phyloP scores from a whole-genome alignment of 768 basidiomycete genomes.

The Galerina sulciceps region DNA sequence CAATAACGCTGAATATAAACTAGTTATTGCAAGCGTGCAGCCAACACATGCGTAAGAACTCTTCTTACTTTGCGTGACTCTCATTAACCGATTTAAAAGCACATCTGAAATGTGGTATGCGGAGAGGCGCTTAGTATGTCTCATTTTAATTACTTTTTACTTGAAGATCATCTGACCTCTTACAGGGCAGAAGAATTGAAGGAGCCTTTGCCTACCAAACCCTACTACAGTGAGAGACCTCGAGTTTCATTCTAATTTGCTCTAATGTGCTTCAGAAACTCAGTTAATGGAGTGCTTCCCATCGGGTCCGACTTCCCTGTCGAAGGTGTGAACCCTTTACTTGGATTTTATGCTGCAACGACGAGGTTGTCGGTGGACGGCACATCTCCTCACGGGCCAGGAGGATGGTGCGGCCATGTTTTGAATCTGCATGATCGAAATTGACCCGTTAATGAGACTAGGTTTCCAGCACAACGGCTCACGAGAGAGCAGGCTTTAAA shows the following conservation, averaged over 20 bases:
- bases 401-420: slow-evolving; percentile 70
- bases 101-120: slow-evolving; percentile 95
- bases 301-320: slow-evolving; percentile 96
- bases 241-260: not conserved
- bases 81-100: slow-evolving; percentile 34
- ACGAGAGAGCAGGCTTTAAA: slow-evolving; percentile 83
- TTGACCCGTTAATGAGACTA: slow-evolving; percentile 33
- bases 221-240: slow-evolving; percentile 56
- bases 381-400: slow-evolving; percentile 78
- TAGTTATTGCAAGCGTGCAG: slow-evolving; percentile 93
- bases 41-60: slow-evolving; percentile 82
- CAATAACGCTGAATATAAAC: not conserved
- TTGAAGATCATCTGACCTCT: not conserved
- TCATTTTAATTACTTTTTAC: not conserved
- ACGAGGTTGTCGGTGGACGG: slow-evolving; percentile 72
- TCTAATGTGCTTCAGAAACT: slow-evolving; percentile 27
- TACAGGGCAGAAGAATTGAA: slow-evolving; percentile 80
- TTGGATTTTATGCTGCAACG: slow-evolving; percentile 90
- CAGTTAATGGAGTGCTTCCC: slow-evolving; percentile 61
- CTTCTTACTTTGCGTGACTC: not conserved
- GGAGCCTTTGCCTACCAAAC: slow-evolving; percentile 91
- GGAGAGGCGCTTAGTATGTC: slow-evolving; percentile 70
- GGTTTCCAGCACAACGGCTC: slow-evolving; percentile 78
- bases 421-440: not conserved
- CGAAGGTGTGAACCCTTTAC: slow-evolving; percentile 86